Conservation (phyloP, 768 basidiomycete genomes). For the Collybia mongolica region DNA sequence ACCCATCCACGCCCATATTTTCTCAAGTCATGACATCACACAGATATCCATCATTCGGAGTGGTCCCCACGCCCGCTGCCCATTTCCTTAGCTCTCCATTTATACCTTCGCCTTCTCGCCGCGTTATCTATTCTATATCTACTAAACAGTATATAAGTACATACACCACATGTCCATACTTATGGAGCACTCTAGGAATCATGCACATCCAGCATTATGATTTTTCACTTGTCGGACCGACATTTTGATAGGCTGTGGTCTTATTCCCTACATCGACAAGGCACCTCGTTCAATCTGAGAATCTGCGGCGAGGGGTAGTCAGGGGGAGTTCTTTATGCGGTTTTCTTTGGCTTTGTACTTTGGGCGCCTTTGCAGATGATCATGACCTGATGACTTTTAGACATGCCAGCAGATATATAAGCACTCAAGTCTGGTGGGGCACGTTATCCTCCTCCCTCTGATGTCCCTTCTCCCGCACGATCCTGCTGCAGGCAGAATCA, state of each 20-base stretch:
- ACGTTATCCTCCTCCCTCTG: conserved; percentile 21
- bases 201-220: conserved; percentile 10
- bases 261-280: neutral
- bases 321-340: neutral
- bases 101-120: conserved; percentile 25
- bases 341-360: neutral
- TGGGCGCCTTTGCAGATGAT: too few relatives aligned
- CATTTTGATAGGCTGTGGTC: neutral
- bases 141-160: conserved; percentile 33
- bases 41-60: conserved; percentile 4
- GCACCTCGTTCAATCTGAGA: neutral
- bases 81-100: conserved; percentile 17
- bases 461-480: conserved; percentile 61
- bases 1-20: conserved; percentile 20
- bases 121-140: conserved; percentile 44
- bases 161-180: conserved; percentile 32
- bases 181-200: conserved; percentile 9
- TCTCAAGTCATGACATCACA: conserved; percentile 12
- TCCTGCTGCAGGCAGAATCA: conserved; percentile 37
- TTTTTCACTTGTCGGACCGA: neutral
- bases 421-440: conserved; percentile 3
- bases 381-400: too few relatives aligned
- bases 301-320: too few relatives aligned
- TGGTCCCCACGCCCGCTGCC: neutral
- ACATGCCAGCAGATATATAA: conserved; percentile 1